These are phyloP conservation scores for Backusella luteola DNA, from an alignment of 192 early-diverging fungal genomes.

Conservation along the genomic window DNA sequence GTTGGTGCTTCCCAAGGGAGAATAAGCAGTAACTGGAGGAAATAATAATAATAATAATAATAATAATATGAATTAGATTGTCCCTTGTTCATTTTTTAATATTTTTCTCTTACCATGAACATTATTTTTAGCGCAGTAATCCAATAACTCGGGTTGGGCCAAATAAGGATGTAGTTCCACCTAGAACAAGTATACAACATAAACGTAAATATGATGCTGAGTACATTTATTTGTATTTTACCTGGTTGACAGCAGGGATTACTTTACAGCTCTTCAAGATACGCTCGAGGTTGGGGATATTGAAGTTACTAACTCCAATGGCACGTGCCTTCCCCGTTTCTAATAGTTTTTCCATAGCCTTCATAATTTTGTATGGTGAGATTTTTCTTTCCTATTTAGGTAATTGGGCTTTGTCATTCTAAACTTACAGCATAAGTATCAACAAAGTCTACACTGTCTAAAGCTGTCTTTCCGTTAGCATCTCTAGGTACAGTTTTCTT, in stretches of 20 bases:
- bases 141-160: conserved; percentile 68
- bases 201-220: not conserved
- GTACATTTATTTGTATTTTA: not conserved
- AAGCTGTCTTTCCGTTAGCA: conserved; percentile 29
- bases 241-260: conserved; percentile 66
- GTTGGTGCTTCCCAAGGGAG: conserved; percentile 64
- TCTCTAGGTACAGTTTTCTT: conserved; percentile 23
- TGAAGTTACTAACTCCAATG: conserved; percentile 75
- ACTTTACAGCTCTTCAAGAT: conserved; percentile 45
- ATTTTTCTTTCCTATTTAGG: conserved; percentile 2
- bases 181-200: conserved; percentile 41
- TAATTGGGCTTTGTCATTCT: conserved; percentile 12
- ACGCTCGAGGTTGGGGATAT: conserved; percentile 52
- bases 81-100: not conserved
- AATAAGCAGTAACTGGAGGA: conserved; percentile 69
- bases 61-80: not conserved
- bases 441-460: conserved; percentile 35
- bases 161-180: conserved; percentile 84
- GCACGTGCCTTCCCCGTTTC: conserved; percentile 45
- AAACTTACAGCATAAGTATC: conserved; percentile 51
- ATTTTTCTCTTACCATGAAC: conserved; percentile 45
- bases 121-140: conserved; percentile 64
- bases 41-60: not conserved
- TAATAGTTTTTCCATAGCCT: conserved; percentile 51
- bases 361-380: not conserved